phyloP scores from a whole-genome alignment of 2,329 filamentous ascomycete species.

The Scedosporium apiospermum region DNA sequence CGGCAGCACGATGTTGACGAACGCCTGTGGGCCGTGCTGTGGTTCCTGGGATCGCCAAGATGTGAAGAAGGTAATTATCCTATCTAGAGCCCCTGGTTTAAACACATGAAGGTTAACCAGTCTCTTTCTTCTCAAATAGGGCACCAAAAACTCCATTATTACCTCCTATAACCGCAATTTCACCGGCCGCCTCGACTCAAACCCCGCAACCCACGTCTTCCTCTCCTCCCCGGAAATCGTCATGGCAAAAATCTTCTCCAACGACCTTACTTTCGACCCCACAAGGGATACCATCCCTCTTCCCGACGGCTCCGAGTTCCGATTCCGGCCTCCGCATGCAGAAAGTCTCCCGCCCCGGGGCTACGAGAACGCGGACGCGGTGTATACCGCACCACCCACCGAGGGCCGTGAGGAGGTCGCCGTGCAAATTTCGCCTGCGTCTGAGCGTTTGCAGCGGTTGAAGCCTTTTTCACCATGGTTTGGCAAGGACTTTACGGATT shows the following conservation, averaged over 20 bases:
- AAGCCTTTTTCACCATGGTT: slow-evolving; percentile 81
- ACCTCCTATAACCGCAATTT: slow-evolving; percentile 99
- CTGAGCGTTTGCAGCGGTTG: slow-evolving; percentile 90
- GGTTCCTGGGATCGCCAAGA: slow-evolving; percentile 93
- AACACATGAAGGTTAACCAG: too few relatives aligned
- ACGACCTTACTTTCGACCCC: slow-evolving; percentile 87
- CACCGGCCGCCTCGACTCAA: slow-evolving; percentile 93
- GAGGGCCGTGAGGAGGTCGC: slow-evolving; percentile 60
- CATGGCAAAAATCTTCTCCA: slow-evolving; percentile 75
- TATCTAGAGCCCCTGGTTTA: too few relatives aligned
- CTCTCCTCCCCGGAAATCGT: slow-evolving; percentile 86
- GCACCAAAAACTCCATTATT: slow-evolving; percentile 77
- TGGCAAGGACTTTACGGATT: slow-evolving; percentile 74
- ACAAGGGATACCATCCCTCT: slow-evolving; percentile 85
- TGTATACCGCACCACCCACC: slow-evolving; percentile 91
- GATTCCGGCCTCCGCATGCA: slow-evolving; percentile 70
- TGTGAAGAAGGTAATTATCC: slow-evolving; percentile 71
- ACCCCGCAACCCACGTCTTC: slow-evolving; percentile 89
- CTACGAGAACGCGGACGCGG: slow-evolving; percentile 79
- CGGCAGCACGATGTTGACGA: slow-evolving; percentile 87
- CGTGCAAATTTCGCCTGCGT: slow-evolving; percentile 79
- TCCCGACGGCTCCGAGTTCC: slow-evolving; percentile 94
- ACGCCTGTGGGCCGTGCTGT: slow-evolving; percentile 88
- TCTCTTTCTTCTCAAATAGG: too few relatives aligned
- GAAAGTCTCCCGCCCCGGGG: slow-evolving; percentile 70